Base-by-base conservation (phyloP, 2,329 filamentous ascomycete genomes). In the Ophiostoma quercus region DNA sequence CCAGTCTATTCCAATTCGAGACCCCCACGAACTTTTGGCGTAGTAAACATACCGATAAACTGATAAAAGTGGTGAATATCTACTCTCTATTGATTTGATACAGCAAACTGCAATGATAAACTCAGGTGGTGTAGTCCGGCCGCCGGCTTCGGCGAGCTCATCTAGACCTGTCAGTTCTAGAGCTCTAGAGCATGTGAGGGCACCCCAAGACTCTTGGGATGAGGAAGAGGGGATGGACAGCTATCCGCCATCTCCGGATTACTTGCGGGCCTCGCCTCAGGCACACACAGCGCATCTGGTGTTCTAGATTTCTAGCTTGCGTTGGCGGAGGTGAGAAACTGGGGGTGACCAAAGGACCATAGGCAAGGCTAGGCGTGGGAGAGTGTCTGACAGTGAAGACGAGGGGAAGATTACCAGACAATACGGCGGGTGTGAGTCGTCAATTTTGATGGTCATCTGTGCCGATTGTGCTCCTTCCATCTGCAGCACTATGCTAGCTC, bases 261-360 rank as follows among this genome's bases (percentile, higher is more conserved):
- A 39, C 62, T 65, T 39, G 39, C n/a, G n/a, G 37, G 65, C 65
- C 37, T 66, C 19, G 34, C 37, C 37, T 66, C 37, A 41, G 65
- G 65, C 39, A 66, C 65, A 41, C 65, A 14, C 34, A 43, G 62
- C 29, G 62, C 19, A n/a, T 39, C n/a, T 66, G 14, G 65, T 16
- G 65, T 66, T 66, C 65, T 66, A 66, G 65, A 66, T 43, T 66
- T 66, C 65, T 66, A 66, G 65, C 32, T 43, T 66, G 34, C 34
- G 19, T 65, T 39, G 32, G 62, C 16, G 32, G 16, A 65, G 34
- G 51, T 57, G 32, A 65, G 62, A 34, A 65, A 66, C 37, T 19
- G 62, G 62, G 62, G 51, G 34, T 11, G 63, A n/a, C 19, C 37
- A 39, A 65, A 43, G 37, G 34, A 43, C 39, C 39, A 41, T 14